Conservation (phyloP, 345 rosid species). For the Hevea brasiliensis region DNA sequence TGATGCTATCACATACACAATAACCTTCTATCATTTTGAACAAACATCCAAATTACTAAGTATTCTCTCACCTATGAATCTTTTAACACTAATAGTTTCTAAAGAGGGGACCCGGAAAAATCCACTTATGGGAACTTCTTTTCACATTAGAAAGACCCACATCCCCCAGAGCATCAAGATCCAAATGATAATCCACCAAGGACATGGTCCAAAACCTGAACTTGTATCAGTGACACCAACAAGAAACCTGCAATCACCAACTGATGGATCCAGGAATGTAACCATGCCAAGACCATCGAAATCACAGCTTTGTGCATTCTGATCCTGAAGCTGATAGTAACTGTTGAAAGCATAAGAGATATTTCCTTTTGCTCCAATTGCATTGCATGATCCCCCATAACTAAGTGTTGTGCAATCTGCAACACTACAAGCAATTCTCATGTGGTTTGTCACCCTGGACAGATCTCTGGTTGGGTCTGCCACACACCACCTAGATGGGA, state of each 20-base stretch:
- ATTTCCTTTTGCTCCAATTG: constrained; percentile 77
- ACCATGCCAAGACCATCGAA: constrained; percentile 90
- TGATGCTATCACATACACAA: constrained; percentile 9
- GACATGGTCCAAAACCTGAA: constrained; percentile 32
- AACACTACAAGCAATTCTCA: constrained; percentile 67
- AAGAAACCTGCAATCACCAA: constrained; percentile 86
- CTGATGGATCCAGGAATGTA: constrained; percentile 81
- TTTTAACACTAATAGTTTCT: constrained; percentile 24
- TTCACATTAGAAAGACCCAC: constrained; percentile 40
- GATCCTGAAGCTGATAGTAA: constrained; percentile 87
- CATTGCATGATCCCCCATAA: constrained; percentile 88
- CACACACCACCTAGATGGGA: constrained; percentile 93
- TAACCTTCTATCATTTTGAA: constrained; percentile 21
- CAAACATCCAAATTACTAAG: constrained; percentile 26
- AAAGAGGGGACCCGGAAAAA: constrained; percentile 38
- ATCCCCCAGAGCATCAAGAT: constrained; percentile 39
- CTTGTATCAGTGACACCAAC: constrained; percentile 71
- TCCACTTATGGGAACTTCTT: constrained; percentile 27
- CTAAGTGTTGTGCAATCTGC: constrained; percentile 93
- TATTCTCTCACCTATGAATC: constrained; percentile 19
- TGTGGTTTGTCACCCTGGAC: constrained; percentile 59
- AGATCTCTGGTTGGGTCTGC: constrained; percentile 75
- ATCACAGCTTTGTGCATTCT: constrained; percentile 72
- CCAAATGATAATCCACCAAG: constrained; percentile 34
- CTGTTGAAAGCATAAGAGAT: constrained; percentile 94